A percentile compares a stretch with the other conserved stretches of the same genome.
Evolutionary conservation across 164 flowering plant species (phyloP).

Genomic region (Macadamia integrifolia): DNA sequence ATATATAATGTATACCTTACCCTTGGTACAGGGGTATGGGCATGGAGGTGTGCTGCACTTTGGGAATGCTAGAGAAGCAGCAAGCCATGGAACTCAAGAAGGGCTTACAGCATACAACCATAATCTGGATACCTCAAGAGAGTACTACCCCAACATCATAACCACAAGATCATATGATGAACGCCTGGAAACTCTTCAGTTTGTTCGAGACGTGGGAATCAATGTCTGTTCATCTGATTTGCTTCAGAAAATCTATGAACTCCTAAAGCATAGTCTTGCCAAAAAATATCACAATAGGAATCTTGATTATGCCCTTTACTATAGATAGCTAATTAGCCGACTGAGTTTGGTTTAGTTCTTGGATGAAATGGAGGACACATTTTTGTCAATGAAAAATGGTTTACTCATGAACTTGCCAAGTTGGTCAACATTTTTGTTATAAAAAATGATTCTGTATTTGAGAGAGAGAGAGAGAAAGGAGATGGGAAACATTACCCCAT

Average conservation of each 20-base stretch:
- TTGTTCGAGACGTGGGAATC: conserved; percentile 96
- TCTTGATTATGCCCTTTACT: not conserved
- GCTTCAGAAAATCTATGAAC: not conserved
- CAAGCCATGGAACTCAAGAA: conserved; percentile 88
- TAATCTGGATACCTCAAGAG: conserved; percentile 97
- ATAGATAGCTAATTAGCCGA: not conserved
- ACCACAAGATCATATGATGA: conserved; percentile 95
- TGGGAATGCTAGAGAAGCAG: conserved; percentile 98
- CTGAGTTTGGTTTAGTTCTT: too few species aligned
- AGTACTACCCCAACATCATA: conserved; percentile 86
- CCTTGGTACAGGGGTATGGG: conserved; percentile 67
- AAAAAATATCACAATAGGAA: not conserved
- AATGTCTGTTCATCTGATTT: conserved; percentile 74
- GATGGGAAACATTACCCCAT: too few species aligned
- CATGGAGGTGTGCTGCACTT: conserved; percentile 99
- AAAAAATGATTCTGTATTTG: too few species aligned
- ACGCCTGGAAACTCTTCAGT: conserved; percentile 70
- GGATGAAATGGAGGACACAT: too few species aligned
- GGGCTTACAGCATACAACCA: conserved; percentile 99
- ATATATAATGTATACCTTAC: not conserved
- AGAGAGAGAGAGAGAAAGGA: too few species aligned
- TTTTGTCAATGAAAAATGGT: too few species aligned
- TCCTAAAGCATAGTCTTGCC: not conserved
- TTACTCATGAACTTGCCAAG: too few species aligned
- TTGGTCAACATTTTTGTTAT: too few species aligned